Conservation (phyloP, 2,329 filamentous ascomycete genomes). For the Hypoxylon sp. region DNA sequence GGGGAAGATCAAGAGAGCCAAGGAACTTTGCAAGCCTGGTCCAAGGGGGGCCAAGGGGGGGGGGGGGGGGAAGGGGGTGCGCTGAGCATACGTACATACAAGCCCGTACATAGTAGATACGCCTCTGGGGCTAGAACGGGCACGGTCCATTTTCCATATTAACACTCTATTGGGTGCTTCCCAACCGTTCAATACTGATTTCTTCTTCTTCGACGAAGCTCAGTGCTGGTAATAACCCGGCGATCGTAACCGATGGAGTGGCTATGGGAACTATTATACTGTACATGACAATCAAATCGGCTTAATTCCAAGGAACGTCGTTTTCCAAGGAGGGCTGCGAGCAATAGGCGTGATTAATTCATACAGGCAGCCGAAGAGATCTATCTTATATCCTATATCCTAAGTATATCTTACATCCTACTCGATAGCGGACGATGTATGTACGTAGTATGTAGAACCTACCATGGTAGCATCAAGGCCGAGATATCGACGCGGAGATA, state of each 20-base stretch:
- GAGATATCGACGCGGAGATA: conserved; percentile 40
- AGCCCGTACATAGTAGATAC: conserved; percentile 30
- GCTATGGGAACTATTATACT: conserved; percentile 9
- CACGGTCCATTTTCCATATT: conserved; percentile 41
- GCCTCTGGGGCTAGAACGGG: conserved; percentile 31
- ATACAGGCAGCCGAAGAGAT: conserved; percentile 29
- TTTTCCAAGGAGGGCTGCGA: conserved; percentile 7
- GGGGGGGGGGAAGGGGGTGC: no score
- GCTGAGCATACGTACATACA: conserved; percentile 25
- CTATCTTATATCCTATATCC: conserved; percentile 26
- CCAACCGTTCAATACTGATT: conserved; percentile 30
- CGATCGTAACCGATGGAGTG: conserved; percentile 31
- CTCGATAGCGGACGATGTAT: conserved; percentile 7
- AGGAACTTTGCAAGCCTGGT: conserved; percentile 28
- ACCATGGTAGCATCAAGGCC: conserved; percentile 13
- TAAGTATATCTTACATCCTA: no score
- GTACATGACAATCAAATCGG: conserved; percentile 25
- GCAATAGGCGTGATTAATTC: conserved; percentile 32
- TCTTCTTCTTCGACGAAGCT: conserved; percentile 20
- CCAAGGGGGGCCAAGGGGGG: no score
- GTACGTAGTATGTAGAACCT: neutral
- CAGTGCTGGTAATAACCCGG: conserved; percentile 36
- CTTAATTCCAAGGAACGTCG: conserved; percentile 21
- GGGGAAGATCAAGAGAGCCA: conserved; percentile 40
- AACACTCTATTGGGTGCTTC: conserved; percentile 42